Evolutionary conservation across 345 rosid genomes (phyloP).

Genomic region (Gossypium sturtianum): DNA sequence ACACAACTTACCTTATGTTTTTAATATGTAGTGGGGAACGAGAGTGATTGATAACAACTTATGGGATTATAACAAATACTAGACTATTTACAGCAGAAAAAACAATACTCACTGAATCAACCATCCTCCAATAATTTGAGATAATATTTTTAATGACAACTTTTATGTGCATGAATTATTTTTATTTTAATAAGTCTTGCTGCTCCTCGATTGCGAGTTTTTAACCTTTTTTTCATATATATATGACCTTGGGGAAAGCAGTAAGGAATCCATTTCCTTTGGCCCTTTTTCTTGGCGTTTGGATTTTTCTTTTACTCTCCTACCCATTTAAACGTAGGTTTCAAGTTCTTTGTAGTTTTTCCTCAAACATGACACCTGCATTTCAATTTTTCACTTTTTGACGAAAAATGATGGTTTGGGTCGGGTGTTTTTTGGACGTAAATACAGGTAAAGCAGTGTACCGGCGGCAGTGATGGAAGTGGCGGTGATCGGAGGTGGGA

Average conservation of each 20-base stretch:
- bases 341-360: background rate
- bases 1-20: no score
- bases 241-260: background rate
- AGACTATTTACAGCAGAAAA: no score
- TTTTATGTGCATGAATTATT: no score
- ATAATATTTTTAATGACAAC: no score
- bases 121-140: no score
- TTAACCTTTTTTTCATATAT: no score
- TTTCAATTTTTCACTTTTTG: background rate
- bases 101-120: no score
- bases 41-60: no score
- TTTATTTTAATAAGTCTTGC: no score
- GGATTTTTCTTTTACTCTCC: background rate
- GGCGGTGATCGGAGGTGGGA: slow-evolving; percentile 65
- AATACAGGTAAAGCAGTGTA: background rate
- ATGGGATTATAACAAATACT: no score
- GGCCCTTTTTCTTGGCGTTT: background rate
- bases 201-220: no score
- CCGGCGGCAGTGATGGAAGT: background rate
- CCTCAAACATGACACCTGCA: background rate
- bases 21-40: no score
- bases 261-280: background rate
- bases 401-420: background rate
- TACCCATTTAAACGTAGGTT: background rate
- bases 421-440: background rate